phyloP scores from a whole-genome alignment of 192 early-diverging fungal species.

The Podila verticillata region DNA sequence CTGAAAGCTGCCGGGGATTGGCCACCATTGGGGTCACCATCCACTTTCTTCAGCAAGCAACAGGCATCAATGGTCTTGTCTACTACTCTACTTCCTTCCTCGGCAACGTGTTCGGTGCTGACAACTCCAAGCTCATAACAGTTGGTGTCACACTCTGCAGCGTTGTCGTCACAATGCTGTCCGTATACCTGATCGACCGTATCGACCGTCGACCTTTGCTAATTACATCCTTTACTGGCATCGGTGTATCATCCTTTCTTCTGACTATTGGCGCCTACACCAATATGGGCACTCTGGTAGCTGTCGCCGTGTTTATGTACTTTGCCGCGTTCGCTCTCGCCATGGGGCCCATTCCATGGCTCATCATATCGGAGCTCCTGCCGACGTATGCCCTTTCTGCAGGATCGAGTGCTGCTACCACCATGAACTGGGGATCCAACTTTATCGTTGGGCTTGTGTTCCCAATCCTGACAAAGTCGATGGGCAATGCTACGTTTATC shows the following conservation, averaged over 20 bases:
- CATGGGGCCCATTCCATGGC: conserved; percentile 83
- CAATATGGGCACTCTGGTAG: conserved; percentile 58
- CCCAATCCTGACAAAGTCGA: conserved; percentile 43
- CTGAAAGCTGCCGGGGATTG: conserved; percentile 60
- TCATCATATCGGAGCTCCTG: conserved; percentile 78
- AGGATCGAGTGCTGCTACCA: conserved; percentile 75
- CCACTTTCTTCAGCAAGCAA: conserved; percentile 83
- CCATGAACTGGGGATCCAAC: conserved; percentile 72
- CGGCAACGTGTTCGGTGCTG: conserved; percentile 68
- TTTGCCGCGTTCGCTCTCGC: conserved; percentile 82
- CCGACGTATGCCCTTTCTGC: conserved; percentile 79
- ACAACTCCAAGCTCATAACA: conserved; percentile 68
- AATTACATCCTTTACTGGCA: conserved; percentile 67
- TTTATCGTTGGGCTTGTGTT: conserved; percentile 56
- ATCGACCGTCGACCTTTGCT: conserved; percentile 72
- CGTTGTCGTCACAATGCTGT: conserved; percentile 63
- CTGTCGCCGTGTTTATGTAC: conserved; percentile 77
- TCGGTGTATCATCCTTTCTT: conserved; percentile 66
- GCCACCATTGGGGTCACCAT: conserved; percentile 69
- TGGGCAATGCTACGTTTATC: conserved; percentile 58
- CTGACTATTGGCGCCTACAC: conserved; percentile 67
- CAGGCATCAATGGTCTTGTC: conserved; percentile 86
- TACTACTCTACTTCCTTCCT: conserved; percentile 70
- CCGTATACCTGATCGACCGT: conserved; percentile 68
- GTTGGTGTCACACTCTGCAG: conserved; percentile 66